phyloP scores from a whole-genome alignment of 2,329 filamentous ascomycete species.

The Fusarium sp. region DNA sequence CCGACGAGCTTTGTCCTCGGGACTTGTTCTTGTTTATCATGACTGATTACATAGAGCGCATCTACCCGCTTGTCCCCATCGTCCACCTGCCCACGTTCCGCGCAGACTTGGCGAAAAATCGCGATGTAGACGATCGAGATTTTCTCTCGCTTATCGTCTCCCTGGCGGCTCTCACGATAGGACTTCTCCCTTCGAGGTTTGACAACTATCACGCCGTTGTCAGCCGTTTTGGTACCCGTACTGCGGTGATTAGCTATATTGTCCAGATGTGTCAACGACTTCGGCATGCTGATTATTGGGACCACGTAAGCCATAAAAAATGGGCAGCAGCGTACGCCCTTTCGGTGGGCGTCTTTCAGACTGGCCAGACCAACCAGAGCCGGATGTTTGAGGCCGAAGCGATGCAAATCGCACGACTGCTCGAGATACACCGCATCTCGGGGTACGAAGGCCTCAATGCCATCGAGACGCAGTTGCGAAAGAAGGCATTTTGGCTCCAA shows the following conservation, averaged over 20 bases:
- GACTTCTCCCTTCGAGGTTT: constrained; percentile 48
- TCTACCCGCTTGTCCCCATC: constrained; percentile 48
- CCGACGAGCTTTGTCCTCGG: constrained; percentile 48
- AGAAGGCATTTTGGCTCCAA: constrained; percentile 56
- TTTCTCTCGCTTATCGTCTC: constrained; percentile 48
- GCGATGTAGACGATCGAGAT: constrained; percentile 44
- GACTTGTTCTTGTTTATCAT: constrained; percentile 42
- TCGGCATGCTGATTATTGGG: constrained; percentile 45
- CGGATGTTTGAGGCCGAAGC: constrained; percentile 56
- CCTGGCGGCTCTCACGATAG: constrained; percentile 45
- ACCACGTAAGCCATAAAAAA: constrained; percentile 53
- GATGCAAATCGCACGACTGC: constrained; percentile 53
- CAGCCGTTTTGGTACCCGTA: constrained; percentile 45
- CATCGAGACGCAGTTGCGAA: constrained; percentile 55
- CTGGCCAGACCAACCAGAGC: constrained; percentile 54
- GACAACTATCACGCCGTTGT: constrained; percentile 42
- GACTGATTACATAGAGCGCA: constrained; percentile 45
- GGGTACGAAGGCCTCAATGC: constrained; percentile 52
- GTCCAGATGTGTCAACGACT: constrained; percentile 44
- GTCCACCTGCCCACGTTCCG: constrained; percentile 47
- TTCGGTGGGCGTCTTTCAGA: constrained; percentile 53
- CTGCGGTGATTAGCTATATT: constrained; percentile 47
- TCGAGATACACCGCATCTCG: constrained; percentile 52
- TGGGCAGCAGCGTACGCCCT: constrained; percentile 54
- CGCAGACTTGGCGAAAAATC: constrained; percentile 36